phyloP scores from a whole-genome alignment of 169 alveolate species.

The Eimeria zaria region DNA sequence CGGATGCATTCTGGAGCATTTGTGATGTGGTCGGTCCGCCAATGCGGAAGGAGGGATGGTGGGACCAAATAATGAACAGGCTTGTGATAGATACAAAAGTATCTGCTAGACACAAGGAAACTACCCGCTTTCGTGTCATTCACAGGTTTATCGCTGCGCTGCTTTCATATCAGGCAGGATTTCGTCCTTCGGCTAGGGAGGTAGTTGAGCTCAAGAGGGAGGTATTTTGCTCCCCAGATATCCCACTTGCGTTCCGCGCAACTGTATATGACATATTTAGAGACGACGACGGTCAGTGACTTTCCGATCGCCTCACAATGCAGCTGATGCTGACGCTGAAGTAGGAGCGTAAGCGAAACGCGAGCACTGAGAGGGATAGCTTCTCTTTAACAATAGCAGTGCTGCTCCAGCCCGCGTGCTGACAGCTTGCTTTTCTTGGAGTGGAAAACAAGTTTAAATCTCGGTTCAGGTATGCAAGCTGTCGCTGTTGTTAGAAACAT shows the following conservation, averaged over 20 bases:
- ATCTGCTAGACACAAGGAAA: background rate
- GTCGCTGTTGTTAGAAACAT: background rate
- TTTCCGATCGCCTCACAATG: background rate
- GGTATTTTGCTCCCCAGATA: background rate
- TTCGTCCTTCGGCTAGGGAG: background rate
- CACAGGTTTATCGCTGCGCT: background rate
- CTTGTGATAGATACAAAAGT: background rate
- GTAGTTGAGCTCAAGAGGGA: background rate
- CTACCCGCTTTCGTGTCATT: background rate
- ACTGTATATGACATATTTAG: background rate
- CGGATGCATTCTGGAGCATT: background rate
- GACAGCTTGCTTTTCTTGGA: background rate
- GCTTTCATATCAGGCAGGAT: background rate
- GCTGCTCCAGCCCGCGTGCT: background rate
- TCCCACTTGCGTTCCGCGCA: background rate
- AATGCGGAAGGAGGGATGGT: conserved; percentile 11
- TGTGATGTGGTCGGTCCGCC: conserved; percentile 32
- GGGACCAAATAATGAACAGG: background rate
- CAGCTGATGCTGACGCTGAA: background rate
- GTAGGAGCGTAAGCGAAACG: background rate
- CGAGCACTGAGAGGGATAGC: background rate
- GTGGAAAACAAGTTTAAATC: background rate
- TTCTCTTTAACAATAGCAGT: background rate
- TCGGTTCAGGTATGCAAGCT: background rate
- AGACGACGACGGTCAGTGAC: background rate